phyloP scores from a whole-genome alignment of 78 protist genomes.

The Dictyostelium purpureum region DNA sequence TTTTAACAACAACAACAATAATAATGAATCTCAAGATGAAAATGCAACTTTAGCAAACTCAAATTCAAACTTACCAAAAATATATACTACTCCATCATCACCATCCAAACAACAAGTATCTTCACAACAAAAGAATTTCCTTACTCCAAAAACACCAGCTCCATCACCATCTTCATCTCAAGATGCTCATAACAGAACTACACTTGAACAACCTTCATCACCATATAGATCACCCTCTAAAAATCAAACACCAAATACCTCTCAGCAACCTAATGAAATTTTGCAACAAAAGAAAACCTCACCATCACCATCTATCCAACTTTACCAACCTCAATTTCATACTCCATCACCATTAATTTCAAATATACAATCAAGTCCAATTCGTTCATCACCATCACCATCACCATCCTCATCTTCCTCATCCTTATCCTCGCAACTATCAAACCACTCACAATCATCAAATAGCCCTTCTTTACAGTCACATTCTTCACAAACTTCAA shows the following conservation, averaged over 20 bases:
- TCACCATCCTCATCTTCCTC: background rate
- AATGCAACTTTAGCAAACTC: background rate
- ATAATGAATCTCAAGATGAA: background rate
- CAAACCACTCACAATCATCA: background rate
- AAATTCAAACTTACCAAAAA: background rate
- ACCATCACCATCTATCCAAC: background rate
- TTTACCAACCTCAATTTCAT: conserved; percentile 4
- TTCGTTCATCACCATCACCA: background rate
- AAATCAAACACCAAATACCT: background rate
- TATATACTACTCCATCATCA: background rate
- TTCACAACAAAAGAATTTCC: background rate
- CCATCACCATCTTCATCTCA: conserved; percentile 20
- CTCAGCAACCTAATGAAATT: background rate
- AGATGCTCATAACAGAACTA: conserved; percentile 1
- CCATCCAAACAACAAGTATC: too few species aligned
- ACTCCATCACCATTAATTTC: background rate
- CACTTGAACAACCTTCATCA: background rate
- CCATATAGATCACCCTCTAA: conserved; percentile 25
- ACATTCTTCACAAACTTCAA: background rate
- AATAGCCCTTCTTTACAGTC: too few species aligned
- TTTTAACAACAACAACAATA: background rate
- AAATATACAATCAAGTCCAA: background rate
- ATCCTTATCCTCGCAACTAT: background rate
- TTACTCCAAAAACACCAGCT: conserved; percentile 19
- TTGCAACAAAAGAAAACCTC: background rate